Conservation (phyloP, 2,329 filamentous ascomycete species). For the Neocatenulostroma microsporum region DNA sequence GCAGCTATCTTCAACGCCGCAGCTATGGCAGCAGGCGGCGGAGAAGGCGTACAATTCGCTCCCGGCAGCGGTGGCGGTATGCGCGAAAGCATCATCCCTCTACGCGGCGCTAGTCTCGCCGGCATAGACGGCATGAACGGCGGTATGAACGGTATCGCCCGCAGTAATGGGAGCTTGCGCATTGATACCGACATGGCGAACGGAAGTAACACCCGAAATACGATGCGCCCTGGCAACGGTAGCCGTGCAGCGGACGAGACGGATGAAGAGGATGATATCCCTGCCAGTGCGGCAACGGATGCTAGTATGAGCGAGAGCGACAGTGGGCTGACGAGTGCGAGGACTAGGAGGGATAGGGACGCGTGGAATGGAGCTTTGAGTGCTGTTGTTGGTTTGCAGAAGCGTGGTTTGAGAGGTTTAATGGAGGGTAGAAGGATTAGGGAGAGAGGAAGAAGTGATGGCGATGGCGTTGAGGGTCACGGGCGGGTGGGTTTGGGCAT, state of each 20-base stretch:
- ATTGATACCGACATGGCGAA: slow-evolving; percentile 45
- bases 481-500: slow-evolving; percentile 31
- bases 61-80: slow-evolving; percentile 23
- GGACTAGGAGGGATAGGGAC: slow-evolving; percentile 46
- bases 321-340: slow-evolving; percentile 28
- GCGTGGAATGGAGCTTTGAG: slow-evolving; percentile 76
- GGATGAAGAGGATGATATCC: slow-evolving; percentile 31
- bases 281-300: slow-evolving; percentile 28
- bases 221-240: slow-evolving; percentile 26
- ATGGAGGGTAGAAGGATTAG: slow-evolving; percentile 90
- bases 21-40: slow-evolving; percentile 93
- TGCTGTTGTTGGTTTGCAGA: slow-evolving; percentile 91
- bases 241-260: slow-evolving; percentile 25
- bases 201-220: slow-evolving; percentile 30
- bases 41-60: slow-evolving; percentile 67
- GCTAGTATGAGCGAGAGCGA: slow-evolving; percentile 29
- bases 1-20: slow-evolving; percentile 97
- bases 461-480: slow-evolving; percentile 26
- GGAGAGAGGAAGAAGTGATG: slow-evolving; percentile 52
- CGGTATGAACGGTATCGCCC: slow-evolving; percentile 34
- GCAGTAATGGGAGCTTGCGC: slow-evolving; percentile 31
- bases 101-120: slow-evolving; percentile 44
- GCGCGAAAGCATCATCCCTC: slow-evolving; percentile 32
- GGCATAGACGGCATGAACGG: slow-evolving; percentile 35
- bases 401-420: slow-evolving; percentile 78